These are phyloP conservation scores for Boletus rubescentipes DNA, from an alignment of 768 basidiomycete genomes.

Conservation along the genomic window DNA sequence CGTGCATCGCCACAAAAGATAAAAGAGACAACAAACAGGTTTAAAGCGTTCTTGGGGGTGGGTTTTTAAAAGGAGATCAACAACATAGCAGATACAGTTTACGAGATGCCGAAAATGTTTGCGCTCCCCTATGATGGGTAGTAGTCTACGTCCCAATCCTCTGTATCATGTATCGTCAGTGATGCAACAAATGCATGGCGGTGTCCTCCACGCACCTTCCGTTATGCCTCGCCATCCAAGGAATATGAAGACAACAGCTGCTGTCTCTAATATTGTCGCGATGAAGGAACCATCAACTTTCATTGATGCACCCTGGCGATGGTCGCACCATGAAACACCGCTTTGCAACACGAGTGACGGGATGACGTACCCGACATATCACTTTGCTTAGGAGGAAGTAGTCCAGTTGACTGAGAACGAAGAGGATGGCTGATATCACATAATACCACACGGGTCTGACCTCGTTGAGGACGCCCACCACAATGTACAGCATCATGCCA, in stretches of 20 bases:
- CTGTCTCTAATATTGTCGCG: slow-evolving; percentile 81
- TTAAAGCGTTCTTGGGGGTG: slow-evolving; percentile 2
- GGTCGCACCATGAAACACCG: slow-evolving; percentile 10
- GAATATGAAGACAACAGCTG: slow-evolving; percentile 64
- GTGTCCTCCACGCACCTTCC: slow-evolving; percentile 56
- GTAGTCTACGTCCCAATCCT: slow-evolving; percentile 54
- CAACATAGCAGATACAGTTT: slow-evolving; percentile 14
- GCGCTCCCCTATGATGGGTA: slow-evolving; percentile 36
- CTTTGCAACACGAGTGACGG: background rate
- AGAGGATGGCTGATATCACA: slow-evolving; percentile 68
- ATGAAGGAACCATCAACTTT: slow-evolving; percentile 88
- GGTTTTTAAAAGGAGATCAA: slow-evolving; percentile 6
- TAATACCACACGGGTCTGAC: slow-evolving; percentile 79
- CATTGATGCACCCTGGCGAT: slow-evolving; percentile 52
- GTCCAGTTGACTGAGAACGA: slow-evolving; percentile 77
- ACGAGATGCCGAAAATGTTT: background rate
- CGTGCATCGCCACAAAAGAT: slow-evolving; percentile 5
- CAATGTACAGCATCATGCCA: slow-evolving; percentile 76
- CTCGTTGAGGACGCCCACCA: slow-evolving; percentile 75
- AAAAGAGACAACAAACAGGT: slow-evolving; percentile 4
- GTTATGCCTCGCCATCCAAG: slow-evolving; percentile 88
- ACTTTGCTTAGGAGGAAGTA: slow-evolving; percentile 79
- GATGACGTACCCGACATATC: slow-evolving; percentile 61
- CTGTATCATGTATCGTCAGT: slow-evolving; percentile 23
- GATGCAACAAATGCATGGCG: background rate